Conservation (phyloP, 2,329 filamentous ascomycete genomes). For the Trichoderma semiorbis region DNA sequence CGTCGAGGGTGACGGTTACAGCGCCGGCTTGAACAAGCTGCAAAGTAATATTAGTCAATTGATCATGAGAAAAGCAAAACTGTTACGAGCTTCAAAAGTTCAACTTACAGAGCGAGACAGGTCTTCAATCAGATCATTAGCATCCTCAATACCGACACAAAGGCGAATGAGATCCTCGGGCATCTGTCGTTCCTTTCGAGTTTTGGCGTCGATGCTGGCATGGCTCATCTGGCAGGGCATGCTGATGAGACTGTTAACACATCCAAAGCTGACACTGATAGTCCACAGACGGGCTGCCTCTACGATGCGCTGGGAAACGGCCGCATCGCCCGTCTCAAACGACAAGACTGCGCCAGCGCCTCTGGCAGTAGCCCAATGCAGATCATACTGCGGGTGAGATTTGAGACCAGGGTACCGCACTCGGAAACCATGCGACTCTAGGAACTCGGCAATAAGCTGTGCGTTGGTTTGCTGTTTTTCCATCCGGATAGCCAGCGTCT, state of each 20-base stretch:
- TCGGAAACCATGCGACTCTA: slow-evolving; percentile 86
- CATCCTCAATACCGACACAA: slow-evolving; percentile 95
- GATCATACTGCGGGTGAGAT: slow-evolving; percentile 92
- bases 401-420: slow-evolving; percentile 93
- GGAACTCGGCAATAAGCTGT: slow-evolving; percentile 84
- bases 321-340: slow-evolving; percentile 88
- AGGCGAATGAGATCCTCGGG: slow-evolving; percentile 95
- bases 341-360: slow-evolving; percentile 91
- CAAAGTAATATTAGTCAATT: slow-evolving; percentile 23
- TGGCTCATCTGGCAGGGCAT: slow-evolving; percentile 99
- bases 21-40: slow-evolving; percentile 92
- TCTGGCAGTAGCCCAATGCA: slow-evolving; percentile 93
- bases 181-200: slow-evolving; percentile 81
- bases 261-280: slow-evolving; percentile 96
- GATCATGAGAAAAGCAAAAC: neutral
- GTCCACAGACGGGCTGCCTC: slow-evolving; percentile 89
- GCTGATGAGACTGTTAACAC: slow-evolving; percentile 96
- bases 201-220: slow-evolving; percentile 95
- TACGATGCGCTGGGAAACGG: slow-evolving; percentile 85
- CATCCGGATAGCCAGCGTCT: slow-evolving; percentile 96
- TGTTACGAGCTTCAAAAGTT: neutral
- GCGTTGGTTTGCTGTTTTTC: slow-evolving; percentile 96
- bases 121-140: slow-evolving; percentile 88
- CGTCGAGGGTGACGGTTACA: slow-evolving; percentile 79
- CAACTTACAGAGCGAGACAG: slow-evolving; percentile 78